These are phyloP conservation scores for Isabelozyma pseudorhagii DNA, from an alignment of 805 yeast genomes.

Conservation along the genomic window DNA sequence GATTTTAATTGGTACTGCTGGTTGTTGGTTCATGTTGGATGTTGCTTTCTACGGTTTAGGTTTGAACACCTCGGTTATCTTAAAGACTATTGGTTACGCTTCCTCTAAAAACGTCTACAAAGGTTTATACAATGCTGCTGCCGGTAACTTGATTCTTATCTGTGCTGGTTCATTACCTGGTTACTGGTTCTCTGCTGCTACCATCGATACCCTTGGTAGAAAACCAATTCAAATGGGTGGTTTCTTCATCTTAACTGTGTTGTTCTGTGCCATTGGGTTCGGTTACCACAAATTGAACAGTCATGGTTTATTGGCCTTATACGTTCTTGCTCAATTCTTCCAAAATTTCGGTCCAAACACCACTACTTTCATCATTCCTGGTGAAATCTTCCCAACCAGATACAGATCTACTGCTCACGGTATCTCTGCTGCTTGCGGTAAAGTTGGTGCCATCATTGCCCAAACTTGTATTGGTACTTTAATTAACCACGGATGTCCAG, in stretches of 20 bases:
- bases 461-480: slow-evolving; percentile 85
- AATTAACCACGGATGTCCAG: slow-evolving; percentile 72
- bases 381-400: slow-evolving; percentile 91
- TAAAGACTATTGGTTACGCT: slow-evolving; percentile 83
- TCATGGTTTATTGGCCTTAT: slow-evolving; percentile 70
- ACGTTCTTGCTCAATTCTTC: slow-evolving; percentile 82
- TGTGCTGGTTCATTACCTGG: slow-evolving; percentile 97
- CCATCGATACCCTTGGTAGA: slow-evolving; percentile 80
- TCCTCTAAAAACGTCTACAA: slow-evolving; percentile 66
- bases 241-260: slow-evolving; percentile 63
- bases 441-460: slow-evolving; percentile 90
- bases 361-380: slow-evolving; percentile 87
- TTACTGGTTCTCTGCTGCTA: slow-evolving; percentile 81
- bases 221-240: slow-evolving; percentile 78
- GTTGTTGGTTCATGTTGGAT: slow-evolving; percentile 88
- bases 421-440: slow-evolving; percentile 89
- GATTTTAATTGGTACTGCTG: slow-evolving; percentile 83
- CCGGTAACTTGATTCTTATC: slow-evolving; percentile 87
- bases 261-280: slow-evolving; percentile 81
- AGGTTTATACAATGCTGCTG: slow-evolving; percentile 72
- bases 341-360: slow-evolving; percentile 92
- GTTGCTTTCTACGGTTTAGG: slow-evolving; percentile 89
- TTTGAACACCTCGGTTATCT: slow-evolving; percentile 75
- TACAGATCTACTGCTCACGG: slow-evolving; percentile 96
- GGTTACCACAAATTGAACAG: slow-evolving; percentile 70